Percentiles rank a stretch among this genome's conserved stretches.
phyloP scores from a whole-genome alignment of 2,329 filamentous ascomycete genomes.

The Penicillium palitans region DNA sequence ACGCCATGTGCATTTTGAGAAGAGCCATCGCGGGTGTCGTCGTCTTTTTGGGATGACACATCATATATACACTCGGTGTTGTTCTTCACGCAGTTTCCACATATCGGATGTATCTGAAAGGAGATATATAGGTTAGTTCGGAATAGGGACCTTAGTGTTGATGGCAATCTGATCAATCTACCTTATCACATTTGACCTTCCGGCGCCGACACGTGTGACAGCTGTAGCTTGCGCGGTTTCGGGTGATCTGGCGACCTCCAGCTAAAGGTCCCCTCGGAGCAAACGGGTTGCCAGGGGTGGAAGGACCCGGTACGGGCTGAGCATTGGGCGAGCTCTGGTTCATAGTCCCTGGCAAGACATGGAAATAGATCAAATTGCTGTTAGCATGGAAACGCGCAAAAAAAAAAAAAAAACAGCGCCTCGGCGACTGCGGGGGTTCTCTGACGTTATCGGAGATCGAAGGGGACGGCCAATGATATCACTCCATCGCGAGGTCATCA shows the following conservation, averaged over 20 bases:
- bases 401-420: background rate
- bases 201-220: conserved; percentile 49
- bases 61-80: conserved; percentile 47
- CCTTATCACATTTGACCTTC: conserved; percentile 52
- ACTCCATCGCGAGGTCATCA: conserved; percentile 1
- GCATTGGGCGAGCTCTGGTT: conserved; percentile 11
- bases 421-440: conserved; percentile 6
- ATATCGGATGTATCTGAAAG: conserved; percentile 45
- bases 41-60: conserved; percentile 31
- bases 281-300: conserved; percentile 6
- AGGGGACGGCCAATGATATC: conserved; percentile 2
- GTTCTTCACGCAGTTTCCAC: conserved; percentile 48
- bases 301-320: conserved; percentile 7
- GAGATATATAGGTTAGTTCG: background rate
- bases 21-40: conserved; percentile 14
- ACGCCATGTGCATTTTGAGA: conserved; percentile 30
- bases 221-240: conserved; percentile 50
- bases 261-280: conserved; percentile 22
- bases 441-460: conserved; percentile 3
- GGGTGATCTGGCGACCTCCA: conserved; percentile 47
- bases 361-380: background rate
- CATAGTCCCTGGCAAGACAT: conserved; percentile 14
- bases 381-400: conserved; percentile 1
- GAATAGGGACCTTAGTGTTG: background rate
- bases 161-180: conserved; percentile 6